Base-by-base conservation (phyloP, 192 early-diverging fungal genomes). In the Backusella liffmaniae region DNA sequence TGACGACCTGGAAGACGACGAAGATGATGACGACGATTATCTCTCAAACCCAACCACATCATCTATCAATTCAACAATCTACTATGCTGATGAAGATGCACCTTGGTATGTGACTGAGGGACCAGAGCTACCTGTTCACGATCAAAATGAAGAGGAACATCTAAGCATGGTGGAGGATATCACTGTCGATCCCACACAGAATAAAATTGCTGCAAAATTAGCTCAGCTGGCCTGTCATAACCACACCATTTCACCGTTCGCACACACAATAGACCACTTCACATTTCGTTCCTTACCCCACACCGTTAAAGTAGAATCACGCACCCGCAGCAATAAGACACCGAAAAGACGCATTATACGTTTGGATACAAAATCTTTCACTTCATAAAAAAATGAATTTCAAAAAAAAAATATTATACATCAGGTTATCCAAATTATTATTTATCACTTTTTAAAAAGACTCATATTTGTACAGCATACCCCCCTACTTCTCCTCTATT, bases 161-260 rank as follows among this genome's bases (percentile, higher is more conserved):
- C 18, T 71, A 15, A 71, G 41, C 67, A 30, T 36, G 39, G 42
- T 59, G 46, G 42, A 73, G 36, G 29, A 51, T 29, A 41, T 69
- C 42, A 62, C 23, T 4, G 69, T 94, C 30, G 83, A 91, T 36
- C 93, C 93, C 30, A 83, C 91, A 8, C 88, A 95, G 80, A 91
- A 95, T 80, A 85, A 91, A 4, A 87, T 94, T 8, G 92, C 96
- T 5, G 95, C 94, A 8, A 92, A 96, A 75, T 85, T 98, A 30
- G 96, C 95, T 0, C 93, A 92, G 53, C 83, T 98, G 68, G 90
- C 95, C 85, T 86, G 84, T 62, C 88, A 91, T 80, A 92, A 97
- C 75, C 94, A 94, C 75, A 97, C 97, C 12, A 90, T 98, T 15
- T 94, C 92, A 15, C 95, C 96, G 2, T 92, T 91, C 53, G 93